Conservation (phyloP, 176 grass and related monocot genomes). For the Thalia dealbata region DNA sequence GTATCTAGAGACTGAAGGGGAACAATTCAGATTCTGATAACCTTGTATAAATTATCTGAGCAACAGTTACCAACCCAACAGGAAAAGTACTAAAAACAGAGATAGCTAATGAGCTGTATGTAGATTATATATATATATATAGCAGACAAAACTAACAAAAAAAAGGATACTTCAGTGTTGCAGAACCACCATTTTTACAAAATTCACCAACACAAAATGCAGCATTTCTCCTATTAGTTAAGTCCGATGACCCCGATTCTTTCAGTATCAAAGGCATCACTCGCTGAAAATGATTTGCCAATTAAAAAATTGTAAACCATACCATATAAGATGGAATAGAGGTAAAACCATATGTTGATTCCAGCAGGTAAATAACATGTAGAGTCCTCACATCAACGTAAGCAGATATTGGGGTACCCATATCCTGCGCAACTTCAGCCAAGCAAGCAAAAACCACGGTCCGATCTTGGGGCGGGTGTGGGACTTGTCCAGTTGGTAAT, state of each 20-base stretch:
- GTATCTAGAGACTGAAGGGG: conserved; percentile 42
- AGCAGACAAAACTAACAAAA: neutral
- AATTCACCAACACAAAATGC: conserved; percentile 96
- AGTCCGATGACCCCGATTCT: conserved; percentile 76
- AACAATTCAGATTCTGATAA: conserved; percentile 22
- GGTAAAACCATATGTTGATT: no score
- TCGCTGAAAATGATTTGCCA: conserved; percentile 55
- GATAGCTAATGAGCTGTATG: no score
- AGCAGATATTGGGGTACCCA: conserved; percentile 83
- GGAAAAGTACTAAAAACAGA: neutral
- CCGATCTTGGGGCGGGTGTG: conserved; percentile 85
- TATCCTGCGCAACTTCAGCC: conserved; percentile 91
- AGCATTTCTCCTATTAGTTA: conserved; percentile 94
- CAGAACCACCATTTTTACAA: conserved; percentile 74
- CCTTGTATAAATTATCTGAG: neutral
- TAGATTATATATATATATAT: neutral
- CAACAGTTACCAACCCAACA: neutral
- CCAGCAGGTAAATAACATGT: conserved; percentile 14
- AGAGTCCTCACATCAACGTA: conserved; percentile 72
- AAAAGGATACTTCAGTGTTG: conserved; percentile 60
- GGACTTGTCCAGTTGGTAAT: conserved; percentile 20
- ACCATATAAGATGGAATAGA: no score
- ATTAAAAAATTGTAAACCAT: neutral
- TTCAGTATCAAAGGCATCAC: conserved; percentile 96
- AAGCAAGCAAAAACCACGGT: conserved; percentile 96